A percentile compares a stretch with the other conserved stretches of the same genome.
phyloP scores from a whole-genome alignment of 1,284 basidiomycete species.

The Gomphus bonarii region DNA sequence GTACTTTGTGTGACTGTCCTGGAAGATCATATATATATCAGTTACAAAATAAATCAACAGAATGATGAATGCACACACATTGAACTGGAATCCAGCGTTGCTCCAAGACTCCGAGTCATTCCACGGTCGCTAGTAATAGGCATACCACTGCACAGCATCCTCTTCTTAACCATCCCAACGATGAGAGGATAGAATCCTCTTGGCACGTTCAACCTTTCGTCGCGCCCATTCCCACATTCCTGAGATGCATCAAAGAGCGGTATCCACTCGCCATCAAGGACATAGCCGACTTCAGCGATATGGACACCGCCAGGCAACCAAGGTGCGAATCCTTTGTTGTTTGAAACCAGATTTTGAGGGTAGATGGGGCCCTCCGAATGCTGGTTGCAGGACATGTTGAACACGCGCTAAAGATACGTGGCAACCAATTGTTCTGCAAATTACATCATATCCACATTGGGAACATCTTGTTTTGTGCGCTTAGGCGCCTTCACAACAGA shows the following conservation, averaged over 20 bases:
- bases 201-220: neutral
- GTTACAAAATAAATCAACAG: neutral
- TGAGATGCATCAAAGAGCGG: neutral
- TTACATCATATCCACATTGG: no score
- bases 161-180: neutral
- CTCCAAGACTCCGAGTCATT: neutral
- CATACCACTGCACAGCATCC: neutral
- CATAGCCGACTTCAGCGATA: neutral
- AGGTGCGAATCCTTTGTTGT: neutral
- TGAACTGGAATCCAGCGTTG: neutral
- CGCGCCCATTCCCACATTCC: neutral
- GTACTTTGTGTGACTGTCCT: neutral
- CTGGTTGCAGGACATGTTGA: no score
- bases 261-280: neutral
- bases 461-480: no score
- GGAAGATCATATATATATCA: neutral
- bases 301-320: neutral
- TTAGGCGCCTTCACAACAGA: no score
- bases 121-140: neutral
- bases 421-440: no score
- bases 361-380: no score
- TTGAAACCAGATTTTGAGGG: neutral
- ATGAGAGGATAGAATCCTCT: neutral
- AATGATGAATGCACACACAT: neutral
- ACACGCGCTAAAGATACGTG: no score